phyloP scores from a whole-genome alignment of 805 yeast genomes.

The Pichia nakasei region DNA sequence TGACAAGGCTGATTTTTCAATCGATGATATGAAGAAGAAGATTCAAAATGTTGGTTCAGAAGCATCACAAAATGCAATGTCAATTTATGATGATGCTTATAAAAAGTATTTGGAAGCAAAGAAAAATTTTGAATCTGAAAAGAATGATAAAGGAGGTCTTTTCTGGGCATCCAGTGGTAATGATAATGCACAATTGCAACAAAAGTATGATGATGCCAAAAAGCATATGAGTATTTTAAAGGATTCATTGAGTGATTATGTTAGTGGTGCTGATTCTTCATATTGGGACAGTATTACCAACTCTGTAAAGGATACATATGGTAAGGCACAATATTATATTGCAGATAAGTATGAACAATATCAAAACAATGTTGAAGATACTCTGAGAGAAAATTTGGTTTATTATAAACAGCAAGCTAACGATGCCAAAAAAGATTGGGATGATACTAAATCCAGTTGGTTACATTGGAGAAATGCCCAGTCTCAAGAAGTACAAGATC shows the following conservation, averaged over 20 bases:
- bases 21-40: conserved; percentile 2
- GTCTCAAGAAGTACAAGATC: conserved; percentile 22
- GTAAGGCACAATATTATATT: conserved; percentile 10
- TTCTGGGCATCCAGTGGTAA: conserved; percentile 13
- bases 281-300: conserved; percentile 1
- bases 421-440: conserved; percentile 20
- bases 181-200: conserved; percentile 19
- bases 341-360: conserved; percentile 27
- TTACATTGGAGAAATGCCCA: conserved; percentile 22
- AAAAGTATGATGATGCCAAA: conserved; percentile 12
- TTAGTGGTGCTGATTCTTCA: neutral
- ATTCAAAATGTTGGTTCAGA: conserved; percentile 5
- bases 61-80: conserved; percentile 9
- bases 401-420: conserved; percentile 18
- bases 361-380: conserved; percentile 17
- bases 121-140: conserved; percentile 24
- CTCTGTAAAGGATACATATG: conserved; percentile 4
- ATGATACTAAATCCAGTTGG: conserved; percentile 22
- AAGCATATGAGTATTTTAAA: conserved; percentile 11
- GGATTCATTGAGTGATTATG: conserved; percentile 5
- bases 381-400: conserved; percentile 16
- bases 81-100: conserved; percentile 20
- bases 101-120: conserved; percentile 24
- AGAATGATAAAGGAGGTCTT: conserved; percentile 21
- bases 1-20: neutral